Conservation (phyloP, 2,329 filamentous ascomycete species). For the Chaetomium olivaceum region DNA sequence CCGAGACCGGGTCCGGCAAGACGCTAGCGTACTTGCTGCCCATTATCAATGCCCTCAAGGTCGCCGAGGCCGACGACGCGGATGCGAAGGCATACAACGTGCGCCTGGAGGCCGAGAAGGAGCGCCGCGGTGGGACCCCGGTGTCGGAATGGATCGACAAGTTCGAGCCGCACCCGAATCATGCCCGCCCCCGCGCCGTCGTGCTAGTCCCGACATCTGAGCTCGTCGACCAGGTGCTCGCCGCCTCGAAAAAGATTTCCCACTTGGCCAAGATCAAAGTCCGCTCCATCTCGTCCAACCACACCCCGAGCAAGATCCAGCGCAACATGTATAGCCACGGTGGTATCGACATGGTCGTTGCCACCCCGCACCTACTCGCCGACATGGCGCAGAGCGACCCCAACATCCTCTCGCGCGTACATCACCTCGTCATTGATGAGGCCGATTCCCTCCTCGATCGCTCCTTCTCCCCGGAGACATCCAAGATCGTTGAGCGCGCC, state of each 20-base stretch:
- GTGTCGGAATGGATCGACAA: constrained; percentile 57
- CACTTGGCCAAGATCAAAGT: constrained; percentile 87
- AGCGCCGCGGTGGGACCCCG: constrained; percentile 51
- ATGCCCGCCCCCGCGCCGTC: constrained; percentile 77
- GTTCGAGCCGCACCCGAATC: constrained; percentile 69
- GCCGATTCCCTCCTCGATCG: constrained; percentile 94
- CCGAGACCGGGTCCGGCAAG: constrained; percentile 96
- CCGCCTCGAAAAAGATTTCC: constrained; percentile 76
- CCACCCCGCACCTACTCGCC: constrained; percentile 85
- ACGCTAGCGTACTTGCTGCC: constrained; percentile 91
- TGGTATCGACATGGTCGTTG: constrained; percentile 82
- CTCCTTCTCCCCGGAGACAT: constrained; percentile 83
- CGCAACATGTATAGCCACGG: constrained; percentile 76
- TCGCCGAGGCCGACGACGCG: constrained; percentile 63
- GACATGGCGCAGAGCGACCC: constrained; percentile 88
- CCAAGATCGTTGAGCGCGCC: constrained; percentile 76
- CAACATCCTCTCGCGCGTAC: constrained; percentile 87
- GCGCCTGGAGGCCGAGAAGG: constrained; percentile 56
- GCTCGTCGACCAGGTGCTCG: constrained; percentile 83
- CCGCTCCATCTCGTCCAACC: constrained; percentile 75
- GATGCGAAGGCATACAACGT: constrained; percentile 60
- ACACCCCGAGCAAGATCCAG: constrained; percentile 77
- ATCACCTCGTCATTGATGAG: constrained; percentile 88
- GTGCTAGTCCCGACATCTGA: constrained; percentile 91
- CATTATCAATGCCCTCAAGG: constrained; percentile 80